These are phyloP conservation scores for Aspergillus sp. DNA, from an alignment of 2,329 filamentous ascomycete genomes.

Conservation along the genomic window DNA sequence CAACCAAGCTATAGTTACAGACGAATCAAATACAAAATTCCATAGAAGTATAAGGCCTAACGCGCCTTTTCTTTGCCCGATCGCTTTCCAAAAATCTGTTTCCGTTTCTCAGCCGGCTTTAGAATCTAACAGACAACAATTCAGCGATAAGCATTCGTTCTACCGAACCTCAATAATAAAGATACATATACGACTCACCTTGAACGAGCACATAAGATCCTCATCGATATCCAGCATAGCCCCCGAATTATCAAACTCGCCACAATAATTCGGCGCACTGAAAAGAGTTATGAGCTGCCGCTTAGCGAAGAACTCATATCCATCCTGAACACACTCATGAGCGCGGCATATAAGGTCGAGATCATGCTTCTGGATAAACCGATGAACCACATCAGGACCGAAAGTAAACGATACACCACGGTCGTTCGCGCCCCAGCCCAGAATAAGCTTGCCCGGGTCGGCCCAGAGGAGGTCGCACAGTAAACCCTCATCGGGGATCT, in stretches of 20 bases:
- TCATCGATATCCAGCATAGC: neutral
- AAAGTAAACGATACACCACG: slow-evolving; percentile 98
- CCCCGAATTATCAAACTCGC: neutral
- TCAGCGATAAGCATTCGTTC: no score
- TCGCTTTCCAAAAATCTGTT: neutral
- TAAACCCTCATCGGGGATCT: slow-evolving; percentile 94
- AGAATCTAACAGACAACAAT: neutral
- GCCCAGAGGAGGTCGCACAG: slow-evolving; percentile 98
- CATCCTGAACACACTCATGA: slow-evolving; percentile 97
- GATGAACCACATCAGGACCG: slow-evolving; percentile 92
- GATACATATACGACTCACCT: neutral
- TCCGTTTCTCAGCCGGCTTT: neutral
- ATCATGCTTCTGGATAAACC: slow-evolving; percentile 98
- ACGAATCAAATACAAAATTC: no score
- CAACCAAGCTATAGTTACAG: no score
- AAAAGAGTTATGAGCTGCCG: slow-evolving; percentile 73
- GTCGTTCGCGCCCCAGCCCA: slow-evolving; percentile 98
- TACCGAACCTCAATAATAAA: no score
- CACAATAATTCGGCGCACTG: neutral
- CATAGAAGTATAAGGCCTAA: no score
- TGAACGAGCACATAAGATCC: neutral
- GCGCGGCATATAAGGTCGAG: slow-evolving; percentile 99
- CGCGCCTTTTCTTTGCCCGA: no score
- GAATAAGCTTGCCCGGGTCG: slow-evolving; percentile 98
- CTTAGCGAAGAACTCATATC: slow-evolving; percentile 99